phyloP scores from a whole-genome alignment of 306 rosid genomes.

The Malus sylvestris region DNA sequence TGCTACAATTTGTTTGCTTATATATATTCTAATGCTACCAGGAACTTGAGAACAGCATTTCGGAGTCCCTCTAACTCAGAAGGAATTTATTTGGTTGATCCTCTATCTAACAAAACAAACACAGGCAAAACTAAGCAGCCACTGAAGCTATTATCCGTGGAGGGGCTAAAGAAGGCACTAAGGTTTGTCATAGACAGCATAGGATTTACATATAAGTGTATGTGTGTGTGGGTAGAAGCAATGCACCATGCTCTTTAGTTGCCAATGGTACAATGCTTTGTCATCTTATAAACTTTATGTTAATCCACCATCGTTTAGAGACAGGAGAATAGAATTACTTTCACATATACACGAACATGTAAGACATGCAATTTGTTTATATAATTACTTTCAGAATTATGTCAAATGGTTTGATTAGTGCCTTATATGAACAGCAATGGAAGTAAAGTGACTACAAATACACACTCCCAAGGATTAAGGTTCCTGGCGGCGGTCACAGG shows the following conservation, averaged over 20 bases:
- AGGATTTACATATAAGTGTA: neutral
- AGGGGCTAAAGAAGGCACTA: conserved; percentile 71
- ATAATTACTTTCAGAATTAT: no score
- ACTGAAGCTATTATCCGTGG: conserved; percentile 62
- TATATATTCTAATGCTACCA: conserved; percentile 25
- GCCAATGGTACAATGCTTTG: neutral
- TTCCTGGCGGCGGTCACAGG: conserved; percentile 81
- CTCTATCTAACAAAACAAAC: conserved; percentile 43
- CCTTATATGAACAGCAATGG: conserved; percentile 51
- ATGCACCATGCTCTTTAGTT: neutral
- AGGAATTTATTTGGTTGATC: conserved; percentile 83
- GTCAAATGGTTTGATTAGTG: conserved; percentile 7
- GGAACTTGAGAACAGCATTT: conserved; percentile 73
- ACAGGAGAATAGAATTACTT: neutral
- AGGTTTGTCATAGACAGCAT: conserved; percentile 48
- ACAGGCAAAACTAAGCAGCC: conserved; percentile 40
- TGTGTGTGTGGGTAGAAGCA: neutral
- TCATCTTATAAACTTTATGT: neutral
- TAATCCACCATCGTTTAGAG: neutral
- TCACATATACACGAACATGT: neutral
- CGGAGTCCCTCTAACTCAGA: conserved; percentile 51
- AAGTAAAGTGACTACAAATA: conserved; percentile 76
- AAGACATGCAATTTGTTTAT: neutral
- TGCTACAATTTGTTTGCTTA: neutral
- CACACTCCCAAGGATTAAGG: conserved; percentile 83